Evolutionary conservation across 805 yeast species (phyloP), one percentile per base, ranked within the genome.

Genomic region (Kluyveromyces nonfermentans): DNA sequence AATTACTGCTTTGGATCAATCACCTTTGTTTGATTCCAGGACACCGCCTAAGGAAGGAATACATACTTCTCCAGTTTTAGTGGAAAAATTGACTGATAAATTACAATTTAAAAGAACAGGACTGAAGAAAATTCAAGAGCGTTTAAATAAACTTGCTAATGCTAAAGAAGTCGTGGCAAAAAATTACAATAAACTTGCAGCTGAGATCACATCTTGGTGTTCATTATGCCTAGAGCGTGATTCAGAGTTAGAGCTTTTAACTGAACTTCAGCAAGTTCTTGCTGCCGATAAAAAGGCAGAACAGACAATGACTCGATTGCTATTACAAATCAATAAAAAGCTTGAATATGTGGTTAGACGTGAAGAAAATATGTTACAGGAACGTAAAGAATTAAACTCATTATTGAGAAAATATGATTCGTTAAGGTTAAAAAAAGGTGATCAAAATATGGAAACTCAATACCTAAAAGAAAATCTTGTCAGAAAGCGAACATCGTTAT

Each of bases 291-390:
- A 50, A 21, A 38, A 46, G 7, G 47, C 49, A 28, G 62, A 59
- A 45, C 50, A 54, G 30, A 48, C 50, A 6, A 47, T 57, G 8
- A 34, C 57, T 1, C 45, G 43, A 8, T 46, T 46, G 25, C 43
- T 57, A 19, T 52, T 42, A 37, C 36, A 34, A 6, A 34, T 58
- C 14, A 48, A 50, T 7, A 47, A 47, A 20, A 49, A 50, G 18
- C 41, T 59, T n/a, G 60, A 53, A 32, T 53, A 48, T 40, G 50
- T 59, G 1, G 43, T 53, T 12, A 45, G 46, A 40, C 51, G 62
- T 37, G 64, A 60, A 42, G 50, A 43, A 5, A 56, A 57, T 37
- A 43, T 57, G 39, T 37, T 50, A 14, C 51, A 46, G 6, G 56
- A 43, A 33, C 45, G 46, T 37, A 59, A 53, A 33, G 52, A 47